Conservation (phyloP, 805 yeast genomes). For the Lachancea fermentati region DNA sequence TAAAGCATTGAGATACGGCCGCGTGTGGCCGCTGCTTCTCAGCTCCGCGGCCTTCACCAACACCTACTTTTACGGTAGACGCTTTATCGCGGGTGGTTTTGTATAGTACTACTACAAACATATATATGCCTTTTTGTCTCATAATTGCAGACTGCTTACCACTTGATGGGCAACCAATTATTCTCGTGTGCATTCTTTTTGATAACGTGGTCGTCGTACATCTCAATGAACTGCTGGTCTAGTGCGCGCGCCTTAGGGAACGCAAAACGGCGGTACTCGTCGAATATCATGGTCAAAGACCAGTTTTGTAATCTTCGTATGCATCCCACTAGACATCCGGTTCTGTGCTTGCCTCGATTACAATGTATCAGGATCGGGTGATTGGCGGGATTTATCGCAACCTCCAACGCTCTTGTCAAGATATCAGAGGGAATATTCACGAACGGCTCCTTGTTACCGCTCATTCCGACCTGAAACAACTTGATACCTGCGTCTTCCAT, state of each 20-base stretch:
- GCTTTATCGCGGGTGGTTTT: conserved; percentile 48
- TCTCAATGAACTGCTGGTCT: conserved; percentile 93
- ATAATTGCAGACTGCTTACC: no score
- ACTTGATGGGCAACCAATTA: conserved; percentile 61
- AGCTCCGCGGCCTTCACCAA: conserved; percentile 55
- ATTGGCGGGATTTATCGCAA: conserved; percentile 76
- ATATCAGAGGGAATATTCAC: conserved; percentile 65
- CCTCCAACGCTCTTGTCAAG: conserved; percentile 73
- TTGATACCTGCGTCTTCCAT: conserved; percentile 54
- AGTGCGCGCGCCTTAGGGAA: conserved; percentile 92
- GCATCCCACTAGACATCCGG: conserved; percentile 95
- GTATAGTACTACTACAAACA: background rate
- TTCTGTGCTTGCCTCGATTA: conserved; percentile 93
- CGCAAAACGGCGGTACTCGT: conserved; percentile 91
- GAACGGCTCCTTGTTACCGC: conserved; percentile 94
- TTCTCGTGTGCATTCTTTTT: conserved; percentile 45
- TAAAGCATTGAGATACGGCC: conserved; percentile 44
- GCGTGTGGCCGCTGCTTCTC: conserved; percentile 57
- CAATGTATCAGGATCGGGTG: conserved; percentile 94
- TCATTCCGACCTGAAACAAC: conserved; percentile 83
- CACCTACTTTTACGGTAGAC: conserved; percentile 61
- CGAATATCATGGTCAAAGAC: conserved; percentile 91
- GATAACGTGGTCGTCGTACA: conserved; percentile 69
- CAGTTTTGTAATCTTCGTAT: conserved; percentile 82
- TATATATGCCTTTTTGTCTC: background rate